Conservation (phyloP, 176 grass and related monocot species). For the Tuctoria greenei region DNA sequence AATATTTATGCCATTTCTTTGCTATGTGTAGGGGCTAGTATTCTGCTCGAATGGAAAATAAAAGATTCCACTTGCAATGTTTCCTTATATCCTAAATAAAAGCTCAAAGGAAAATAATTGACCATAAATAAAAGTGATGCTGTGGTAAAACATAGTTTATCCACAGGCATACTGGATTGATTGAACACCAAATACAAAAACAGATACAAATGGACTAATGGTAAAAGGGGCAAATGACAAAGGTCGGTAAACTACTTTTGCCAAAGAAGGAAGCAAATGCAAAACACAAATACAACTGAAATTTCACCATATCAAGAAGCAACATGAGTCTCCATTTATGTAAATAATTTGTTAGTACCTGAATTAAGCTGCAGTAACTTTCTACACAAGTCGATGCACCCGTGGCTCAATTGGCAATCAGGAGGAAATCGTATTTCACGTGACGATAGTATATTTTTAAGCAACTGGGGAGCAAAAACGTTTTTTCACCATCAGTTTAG, state of each 20-base stretch:
- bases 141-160: not conserved
- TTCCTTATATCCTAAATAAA: conserved; percentile 11
- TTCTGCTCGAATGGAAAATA: conserved; percentile 13
- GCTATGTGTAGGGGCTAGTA: not conserved
- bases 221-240: not conserved
- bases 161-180: not conserved
- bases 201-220: not conserved
- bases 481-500: conserved; percentile 30
- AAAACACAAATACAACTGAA: conserved; percentile 8
- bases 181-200: conserved; percentile 26
- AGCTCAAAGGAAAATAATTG: conserved; percentile 12
- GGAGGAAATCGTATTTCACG: conserved; percentile 63
- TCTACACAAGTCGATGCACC: conserved; percentile 86
- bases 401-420: conserved; percentile 62
- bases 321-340: not conserved
- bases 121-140: not conserved
- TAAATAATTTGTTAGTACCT: conserved; percentile 46
- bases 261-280: not conserved
- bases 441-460: conserved; percentile 72
- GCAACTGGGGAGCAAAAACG: conserved; percentile 50
- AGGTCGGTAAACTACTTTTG: conserved; percentile 14
- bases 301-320: conserved; percentile 6
- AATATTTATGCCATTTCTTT: not conserved
- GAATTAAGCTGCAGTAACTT: conserved; percentile 81
- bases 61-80: not conserved